These are phyloP conservation scores for Caloboletus inedulis DNA, from an alignment of 1,284 basidiomycete species.

Conservation along the genomic window DNA sequence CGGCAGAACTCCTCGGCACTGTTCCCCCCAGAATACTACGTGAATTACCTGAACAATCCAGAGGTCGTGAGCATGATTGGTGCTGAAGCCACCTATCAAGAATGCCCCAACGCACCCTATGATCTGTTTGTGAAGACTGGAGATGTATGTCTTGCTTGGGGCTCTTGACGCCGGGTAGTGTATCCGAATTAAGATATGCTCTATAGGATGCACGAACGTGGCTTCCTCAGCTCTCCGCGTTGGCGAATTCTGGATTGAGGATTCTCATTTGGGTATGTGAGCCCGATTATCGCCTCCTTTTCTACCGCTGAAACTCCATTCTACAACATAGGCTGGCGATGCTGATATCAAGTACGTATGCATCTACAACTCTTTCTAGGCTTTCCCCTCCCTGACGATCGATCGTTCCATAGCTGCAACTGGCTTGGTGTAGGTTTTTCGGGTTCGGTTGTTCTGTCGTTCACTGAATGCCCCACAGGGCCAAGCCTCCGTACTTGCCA, in stretches of 20 bases:
- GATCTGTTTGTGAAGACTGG: constrained; percentile 40
- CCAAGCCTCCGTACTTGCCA: constrained; percentile 51
- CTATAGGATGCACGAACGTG: constrained; percentile 51
- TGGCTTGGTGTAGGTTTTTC: constrained; percentile 48
- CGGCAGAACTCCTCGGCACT: constrained; percentile 50
- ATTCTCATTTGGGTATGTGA: constrained; percentile 56
- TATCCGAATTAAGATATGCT: constrained; percentile 11
- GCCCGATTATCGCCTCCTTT: not conserved
- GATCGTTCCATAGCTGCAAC: constrained; percentile 46
- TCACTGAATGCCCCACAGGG: constrained; percentile 18
- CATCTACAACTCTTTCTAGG: not conserved
- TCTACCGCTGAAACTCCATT: not conserved
- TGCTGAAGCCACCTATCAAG: constrained; percentile 45
- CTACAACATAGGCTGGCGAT: constrained; percentile 51
- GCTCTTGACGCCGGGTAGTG: not conserved
- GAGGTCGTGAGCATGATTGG: constrained; percentile 47
- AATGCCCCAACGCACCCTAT: constrained; percentile 45
- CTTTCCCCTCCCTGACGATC: not conserved
- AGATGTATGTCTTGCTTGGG: constrained; percentile 26
- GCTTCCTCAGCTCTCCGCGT: constrained; percentile 48
- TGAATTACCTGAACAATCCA: constrained; percentile 41
- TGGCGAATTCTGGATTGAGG: constrained; percentile 54
- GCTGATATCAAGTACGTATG: constrained; percentile 56
- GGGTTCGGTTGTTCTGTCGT: not conserved
- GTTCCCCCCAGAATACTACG: constrained; percentile 58